A percentile compares a stretch with the other conserved stretches of the same genome.
Evolutionary conservation across 345 rosid species (phyloP).

Genomic region (Citrus trifoliata): DNA sequence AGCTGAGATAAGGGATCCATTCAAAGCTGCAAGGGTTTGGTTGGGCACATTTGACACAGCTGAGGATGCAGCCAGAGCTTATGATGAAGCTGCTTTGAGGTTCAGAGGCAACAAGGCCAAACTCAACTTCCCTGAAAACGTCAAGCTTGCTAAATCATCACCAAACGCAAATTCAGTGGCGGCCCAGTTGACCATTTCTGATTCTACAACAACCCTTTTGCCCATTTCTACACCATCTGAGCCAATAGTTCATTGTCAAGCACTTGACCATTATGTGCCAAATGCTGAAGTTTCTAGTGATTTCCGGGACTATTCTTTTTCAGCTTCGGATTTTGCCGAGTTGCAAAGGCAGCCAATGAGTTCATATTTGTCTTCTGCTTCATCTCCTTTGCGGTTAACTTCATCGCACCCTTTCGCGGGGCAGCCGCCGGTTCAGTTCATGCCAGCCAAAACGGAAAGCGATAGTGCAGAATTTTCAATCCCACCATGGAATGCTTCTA

Average conservation of each 20-base stretch:
- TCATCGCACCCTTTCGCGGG: conserved; percentile 17
- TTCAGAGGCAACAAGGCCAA: conserved; percentile 94
- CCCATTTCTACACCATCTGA: conserved; percentile 30
- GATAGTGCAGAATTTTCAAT: neutral
- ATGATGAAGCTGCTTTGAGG: conserved; percentile 78
- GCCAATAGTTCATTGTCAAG: conserved; percentile 24
- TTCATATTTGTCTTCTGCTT: conserved; percentile 31
- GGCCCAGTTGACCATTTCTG: conserved; percentile 30
- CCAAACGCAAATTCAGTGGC: conserved; percentile 14
- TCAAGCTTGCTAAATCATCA: conserved; percentile 35
- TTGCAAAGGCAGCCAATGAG: conserved; percentile 25
- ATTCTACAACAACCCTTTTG: conserved; percentile 30
- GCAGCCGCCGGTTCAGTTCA: conserved; percentile 9
- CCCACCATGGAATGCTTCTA: conserved; percentile 23
- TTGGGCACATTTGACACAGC: conserved; percentile 88
- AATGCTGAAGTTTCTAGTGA: neutral
- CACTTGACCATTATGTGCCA: neutral
- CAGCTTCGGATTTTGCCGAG: conserved; percentile 13
- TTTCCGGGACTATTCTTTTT: conserved; percentile 2
- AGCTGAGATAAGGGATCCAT: conserved; percentile 88
- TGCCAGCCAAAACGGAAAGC: conserved; percentile 3
- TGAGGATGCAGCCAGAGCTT: conserved; percentile 85
- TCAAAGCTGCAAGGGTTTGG: conserved; percentile 92
- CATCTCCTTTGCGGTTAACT: conserved; percentile 19
- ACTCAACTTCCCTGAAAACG: conserved; percentile 95